Conservation (phyloP, 768 basidiomycete species). For the Mycena latifolia region DNA sequence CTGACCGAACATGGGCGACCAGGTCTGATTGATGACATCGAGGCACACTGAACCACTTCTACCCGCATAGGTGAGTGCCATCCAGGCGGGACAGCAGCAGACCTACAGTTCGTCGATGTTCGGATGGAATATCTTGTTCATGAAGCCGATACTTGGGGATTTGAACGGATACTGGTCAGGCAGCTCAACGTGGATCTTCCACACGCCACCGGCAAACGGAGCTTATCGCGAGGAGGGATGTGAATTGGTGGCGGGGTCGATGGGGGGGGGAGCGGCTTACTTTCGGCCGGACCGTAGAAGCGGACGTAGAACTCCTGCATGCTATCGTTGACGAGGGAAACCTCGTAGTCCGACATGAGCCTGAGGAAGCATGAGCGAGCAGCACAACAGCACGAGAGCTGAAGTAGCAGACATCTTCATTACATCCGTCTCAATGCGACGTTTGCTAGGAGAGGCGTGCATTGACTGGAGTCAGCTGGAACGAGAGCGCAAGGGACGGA, state of each 20-base stretch:
- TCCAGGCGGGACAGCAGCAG: slow-evolving; percentile 11
- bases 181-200: slow-evolving; percentile 99
- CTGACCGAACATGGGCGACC: slow-evolving; percentile 99
- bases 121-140: slow-evolving; percentile 99
- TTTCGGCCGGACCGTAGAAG: slow-evolving; percentile 95
- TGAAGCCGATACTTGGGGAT: slow-evolving; percentile 98
- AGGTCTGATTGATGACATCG: slow-evolving; percentile 99
- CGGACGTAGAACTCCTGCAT: slow-evolving; percentile 99
- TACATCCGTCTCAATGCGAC: slow-evolving; percentile 98
- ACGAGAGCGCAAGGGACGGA: slow-evolving; percentile 42
- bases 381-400: slow-evolving; percentile 7
- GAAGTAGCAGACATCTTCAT: slow-evolving; percentile 91
- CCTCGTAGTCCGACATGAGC: slow-evolving; percentile 99
- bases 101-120: slow-evolving; percentile 98
- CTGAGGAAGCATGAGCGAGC: slow-evolving; percentile 54
- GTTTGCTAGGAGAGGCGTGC: slow-evolving; percentile 87
- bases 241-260: slow-evolving; percentile 9
- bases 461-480: slow-evolving; percentile 38
- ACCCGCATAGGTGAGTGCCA: slow-evolving; percentile 30
- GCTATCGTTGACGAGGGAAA: slow-evolving; percentile 96
- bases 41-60: slow-evolving; percentile 98
- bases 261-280: slow-evolving; percentile 60
- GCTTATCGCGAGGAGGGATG: slow-evolving; percentile 61
- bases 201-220: slow-evolving; percentile 96
- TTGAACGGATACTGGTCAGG: slow-evolving; percentile 99